Percentiles rank a stretch among this genome's conserved stretches.
Evolutionary conservation across 2,329 filamentous ascomycete genomes (phyloP).

Genomic region (Aureobasidium sp.): DNA sequence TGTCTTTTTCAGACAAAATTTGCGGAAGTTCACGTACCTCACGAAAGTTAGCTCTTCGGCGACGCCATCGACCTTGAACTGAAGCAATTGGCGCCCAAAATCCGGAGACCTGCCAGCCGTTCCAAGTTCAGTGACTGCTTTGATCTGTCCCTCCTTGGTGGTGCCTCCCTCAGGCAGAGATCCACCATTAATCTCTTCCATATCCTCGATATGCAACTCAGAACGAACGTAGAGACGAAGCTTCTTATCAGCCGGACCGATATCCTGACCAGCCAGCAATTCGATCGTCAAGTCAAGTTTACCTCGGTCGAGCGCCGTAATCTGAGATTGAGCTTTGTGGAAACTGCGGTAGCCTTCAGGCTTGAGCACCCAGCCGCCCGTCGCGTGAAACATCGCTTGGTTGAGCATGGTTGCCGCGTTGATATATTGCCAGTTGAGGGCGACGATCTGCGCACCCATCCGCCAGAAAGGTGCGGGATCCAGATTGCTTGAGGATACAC

Average conservation of each 20-base stretch:
- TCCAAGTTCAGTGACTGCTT: conserved; percentile 38
- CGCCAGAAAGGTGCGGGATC: conserved; percentile 82
- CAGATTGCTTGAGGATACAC: conserved; percentile 77
- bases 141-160: conserved; percentile 46
- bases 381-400: conserved; percentile 79
- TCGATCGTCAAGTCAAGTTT: conserved; percentile 60
- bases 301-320: conserved; percentile 17
- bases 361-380: conserved; percentile 78
- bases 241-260: conserved; percentile 49
- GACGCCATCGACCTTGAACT: conserved; percentile 37
- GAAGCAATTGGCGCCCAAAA: conserved; percentile 36
- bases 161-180: conserved; percentile 40
- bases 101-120: conserved; percentile 36
- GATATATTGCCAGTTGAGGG: conserved; percentile 86
- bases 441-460: conserved; percentile 81
- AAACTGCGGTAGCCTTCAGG: conserved; percentile 59
- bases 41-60: conserved; percentile 42
- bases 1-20: background rate
- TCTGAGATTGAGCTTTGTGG: conserved; percentile 14
- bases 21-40: conserved; percentile 30
- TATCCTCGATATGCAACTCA: conserved; percentile 70
- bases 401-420: conserved; percentile 96
- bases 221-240: conserved; percentile 71
- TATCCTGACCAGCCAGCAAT: conserved; percentile 65
- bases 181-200: conserved; percentile 39